These are phyloP conservation scores for Fusarium sp. DNA, from an alignment of 2,329 filamentous ascomycete genomes.

Conservation along the genomic window DNA sequence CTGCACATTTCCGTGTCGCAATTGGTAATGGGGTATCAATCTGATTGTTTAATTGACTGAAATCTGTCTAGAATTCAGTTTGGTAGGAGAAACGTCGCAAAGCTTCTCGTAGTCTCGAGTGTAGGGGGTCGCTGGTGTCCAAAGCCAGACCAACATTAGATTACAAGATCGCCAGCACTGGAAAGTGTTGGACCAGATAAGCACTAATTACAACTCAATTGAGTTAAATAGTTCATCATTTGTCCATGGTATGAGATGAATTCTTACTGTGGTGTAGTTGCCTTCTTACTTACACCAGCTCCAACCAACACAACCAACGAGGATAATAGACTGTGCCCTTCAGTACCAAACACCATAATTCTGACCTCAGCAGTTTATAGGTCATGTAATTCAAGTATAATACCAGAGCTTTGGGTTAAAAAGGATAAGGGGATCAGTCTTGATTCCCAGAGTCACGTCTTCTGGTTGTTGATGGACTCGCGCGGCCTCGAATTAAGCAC, in stretches of 20 bases:
- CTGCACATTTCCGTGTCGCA: neutral
- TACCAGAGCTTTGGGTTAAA: fast-evolving
- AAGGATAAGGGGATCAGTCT: neutral
- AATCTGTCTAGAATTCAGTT: fast-evolving
- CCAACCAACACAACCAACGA: neutral
- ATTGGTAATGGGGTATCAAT: neutral
- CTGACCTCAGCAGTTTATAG: no score
- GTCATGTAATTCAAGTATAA: fast-evolving
- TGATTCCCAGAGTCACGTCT: neutral
- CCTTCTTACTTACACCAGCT: neutral
- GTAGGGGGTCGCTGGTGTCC: no score
- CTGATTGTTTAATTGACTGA: neutral
- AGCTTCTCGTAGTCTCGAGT: neutral
- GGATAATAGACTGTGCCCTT: neutral
- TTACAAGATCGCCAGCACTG: no score
- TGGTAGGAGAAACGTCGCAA: neutral
- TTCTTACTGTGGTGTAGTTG: neutral
- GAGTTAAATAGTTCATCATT: fast-evolving
- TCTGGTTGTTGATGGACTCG: neutral
- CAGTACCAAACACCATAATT: neutral
- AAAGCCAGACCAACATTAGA: neutral
- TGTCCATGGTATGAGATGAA: fast-evolving
- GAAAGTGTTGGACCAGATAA: no score
- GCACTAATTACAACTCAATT: fast-evolving
- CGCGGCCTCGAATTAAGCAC: neutral